Conservation (phyloP, 2,329 filamentous ascomycete genomes). For the Dactylellina leptospora region DNA sequence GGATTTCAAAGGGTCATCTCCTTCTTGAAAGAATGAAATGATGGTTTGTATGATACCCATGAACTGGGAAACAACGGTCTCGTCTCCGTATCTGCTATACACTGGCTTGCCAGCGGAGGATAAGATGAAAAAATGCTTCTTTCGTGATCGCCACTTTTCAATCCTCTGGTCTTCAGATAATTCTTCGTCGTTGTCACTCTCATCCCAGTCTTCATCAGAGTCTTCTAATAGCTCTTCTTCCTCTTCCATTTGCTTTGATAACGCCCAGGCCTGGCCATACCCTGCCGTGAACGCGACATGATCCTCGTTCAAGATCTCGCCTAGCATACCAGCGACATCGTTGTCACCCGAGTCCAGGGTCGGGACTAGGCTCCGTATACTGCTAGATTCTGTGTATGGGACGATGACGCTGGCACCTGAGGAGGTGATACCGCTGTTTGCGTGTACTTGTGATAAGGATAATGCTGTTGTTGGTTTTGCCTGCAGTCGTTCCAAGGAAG, state of each 20-base stretch:
- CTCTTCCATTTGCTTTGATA: slow-evolving; percentile 47
- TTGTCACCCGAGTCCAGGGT: slow-evolving; percentile 56
- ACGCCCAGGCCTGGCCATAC: slow-evolving; percentile 34
- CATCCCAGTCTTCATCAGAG: slow-evolving; percentile 56
- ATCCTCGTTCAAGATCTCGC: slow-evolving; percentile 56
- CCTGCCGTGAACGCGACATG: slow-evolving; percentile 51
- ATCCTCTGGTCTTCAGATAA: slow-evolving; percentile 67
- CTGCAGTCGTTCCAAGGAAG: slow-evolving; percentile 48
- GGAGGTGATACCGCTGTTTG: slow-evolving; percentile 32
- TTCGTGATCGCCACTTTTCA: slow-evolving; percentile 83
- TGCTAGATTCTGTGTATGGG: slow-evolving; percentile 54
- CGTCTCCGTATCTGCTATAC: slow-evolving; percentile 92
- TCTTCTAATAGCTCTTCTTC: slow-evolving; percentile 51
- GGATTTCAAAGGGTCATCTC: slow-evolving; percentile 75
- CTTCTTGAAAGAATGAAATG: slow-evolving; percentile 90
- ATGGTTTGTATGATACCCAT: slow-evolving; percentile 97
- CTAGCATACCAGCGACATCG: slow-evolving; percentile 57
- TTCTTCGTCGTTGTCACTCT: slow-evolving; percentile 57
- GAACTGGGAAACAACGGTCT: slow-evolving; percentile 87
- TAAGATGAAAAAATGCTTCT: slow-evolving; percentile 96
- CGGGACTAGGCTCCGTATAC: slow-evolving; percentile 56
- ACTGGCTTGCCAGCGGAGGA: slow-evolving; percentile 97
- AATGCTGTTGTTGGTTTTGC: slow-evolving; percentile 49
- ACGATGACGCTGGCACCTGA: slow-evolving; percentile 40
- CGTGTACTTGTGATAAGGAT: slow-evolving; percentile 51